phyloP scores from a whole-genome alignment of 768 basidiomycete genomes.

The Epithele typhae region DNA sequence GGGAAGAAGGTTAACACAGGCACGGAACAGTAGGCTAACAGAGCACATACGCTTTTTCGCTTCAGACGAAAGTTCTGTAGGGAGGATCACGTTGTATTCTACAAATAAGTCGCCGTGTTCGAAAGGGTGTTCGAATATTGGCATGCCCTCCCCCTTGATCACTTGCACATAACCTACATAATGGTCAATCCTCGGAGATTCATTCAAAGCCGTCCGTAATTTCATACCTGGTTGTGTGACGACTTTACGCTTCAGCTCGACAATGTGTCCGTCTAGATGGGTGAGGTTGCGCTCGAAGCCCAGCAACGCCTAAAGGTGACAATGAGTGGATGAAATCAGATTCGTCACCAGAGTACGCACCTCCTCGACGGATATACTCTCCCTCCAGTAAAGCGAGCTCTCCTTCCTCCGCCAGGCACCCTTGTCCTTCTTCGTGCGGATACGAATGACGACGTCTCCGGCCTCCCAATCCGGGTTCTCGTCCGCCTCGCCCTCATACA shows the following conservation, averaged over 20 bases:
- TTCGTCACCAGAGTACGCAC: slow-evolving; percentile 36
- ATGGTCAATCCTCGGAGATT: background rate
- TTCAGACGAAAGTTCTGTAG: slow-evolving; percentile 61
- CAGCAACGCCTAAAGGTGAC: slow-evolving; percentile 68
- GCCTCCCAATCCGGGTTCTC: slow-evolving; percentile 95
- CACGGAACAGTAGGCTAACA: background rate
- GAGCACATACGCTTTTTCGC: slow-evolving; percentile 70
- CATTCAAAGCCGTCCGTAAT: slow-evolving; percentile 24
- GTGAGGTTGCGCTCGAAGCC: slow-evolving; percentile 93
- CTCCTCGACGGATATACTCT: slow-evolving; percentile 89
- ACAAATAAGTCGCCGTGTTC: slow-evolving; percentile 80
- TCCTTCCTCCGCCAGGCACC: slow-evolving; percentile 91
- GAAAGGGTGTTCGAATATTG: slow-evolving; percentile 49
- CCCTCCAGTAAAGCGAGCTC: slow-evolving; percentile 85
- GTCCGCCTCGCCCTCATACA: slow-evolving; percentile 96
- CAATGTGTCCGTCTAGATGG: slow-evolving; percentile 83
- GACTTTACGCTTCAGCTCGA: slow-evolving; percentile 64
- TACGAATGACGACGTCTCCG: slow-evolving; percentile 86
- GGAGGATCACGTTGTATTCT: slow-evolving; percentile 91
- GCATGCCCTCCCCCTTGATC: slow-evolving; percentile 89
- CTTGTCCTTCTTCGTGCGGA: slow-evolving; percentile 70
- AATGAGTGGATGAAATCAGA: slow-evolving; percentile 1
- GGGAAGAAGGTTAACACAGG: background rate
- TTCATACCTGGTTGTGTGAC: slow-evolving; percentile 97
- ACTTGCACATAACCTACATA: slow-evolving; percentile 85